phyloP scores from a whole-genome alignment of 2,329 filamentous ascomycete species.

The Colletotrichum spinosum region DNA sequence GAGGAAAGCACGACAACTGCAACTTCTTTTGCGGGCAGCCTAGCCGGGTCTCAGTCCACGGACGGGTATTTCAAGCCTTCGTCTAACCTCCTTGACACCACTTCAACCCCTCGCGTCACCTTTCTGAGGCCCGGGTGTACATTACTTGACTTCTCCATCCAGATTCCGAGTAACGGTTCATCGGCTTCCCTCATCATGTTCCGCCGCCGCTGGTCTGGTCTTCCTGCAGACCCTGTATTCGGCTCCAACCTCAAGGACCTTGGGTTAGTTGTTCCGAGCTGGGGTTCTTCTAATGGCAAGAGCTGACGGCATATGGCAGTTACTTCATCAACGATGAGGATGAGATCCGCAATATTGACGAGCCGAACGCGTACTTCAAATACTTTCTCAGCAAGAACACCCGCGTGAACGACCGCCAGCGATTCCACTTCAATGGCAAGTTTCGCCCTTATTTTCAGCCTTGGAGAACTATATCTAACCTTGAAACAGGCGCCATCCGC shows the following conservation, averaged over 20 bases:
- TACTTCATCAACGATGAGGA: constrained; percentile 84
- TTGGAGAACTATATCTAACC: constrained; percentile 10
- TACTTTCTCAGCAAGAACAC: constrained; percentile 79
- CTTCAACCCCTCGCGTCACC: background rate
- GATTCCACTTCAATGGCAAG: constrained; percentile 79
- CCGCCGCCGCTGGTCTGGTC: constrained; percentile 72
- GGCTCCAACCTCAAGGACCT: constrained; percentile 74
- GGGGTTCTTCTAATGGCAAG: too few relatives aligned
- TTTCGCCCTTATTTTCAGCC: constrained; percentile 7
- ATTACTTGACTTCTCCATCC: background rate
- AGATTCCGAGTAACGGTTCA: background rate
- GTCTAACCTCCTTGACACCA: background rate
- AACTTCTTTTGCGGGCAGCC: background rate
- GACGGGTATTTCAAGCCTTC: background rate
- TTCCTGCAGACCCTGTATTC: constrained; percentile 78
- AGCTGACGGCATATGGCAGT: constrained; percentile 53
- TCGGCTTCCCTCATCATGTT: constrained; percentile 72
- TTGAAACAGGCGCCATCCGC: constrained; percentile 68
- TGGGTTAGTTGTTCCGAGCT: constrained; percentile 66
- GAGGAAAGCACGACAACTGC: background rate
- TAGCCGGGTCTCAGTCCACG: too few relatives aligned
- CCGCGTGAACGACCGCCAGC: constrained; percentile 81
- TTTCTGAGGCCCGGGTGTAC: background rate
- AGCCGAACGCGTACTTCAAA: constrained; percentile 78
- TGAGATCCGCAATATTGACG: constrained; percentile 76